These are phyloP conservation scores for Marasmius oreades DNA, from an alignment of 1,284 basidiomycete species.

Conservation along the genomic window DNA sequence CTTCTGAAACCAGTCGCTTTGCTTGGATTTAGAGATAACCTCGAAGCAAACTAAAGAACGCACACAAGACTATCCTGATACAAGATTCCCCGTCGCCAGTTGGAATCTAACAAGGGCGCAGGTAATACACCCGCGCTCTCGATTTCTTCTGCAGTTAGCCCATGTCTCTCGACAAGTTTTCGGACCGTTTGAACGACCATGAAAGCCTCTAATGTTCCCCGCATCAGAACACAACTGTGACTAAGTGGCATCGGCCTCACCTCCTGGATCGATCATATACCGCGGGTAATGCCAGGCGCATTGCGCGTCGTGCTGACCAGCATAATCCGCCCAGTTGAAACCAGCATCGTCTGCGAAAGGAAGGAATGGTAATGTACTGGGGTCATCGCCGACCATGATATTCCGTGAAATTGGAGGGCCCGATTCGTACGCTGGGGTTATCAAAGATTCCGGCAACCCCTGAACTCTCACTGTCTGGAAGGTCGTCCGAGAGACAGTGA, in stretches of 20 bases:
- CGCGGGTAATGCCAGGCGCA: slow-evolving; percentile 43
- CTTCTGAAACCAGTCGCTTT: not conserved
- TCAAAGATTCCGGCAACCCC: slow-evolving; percentile 27
- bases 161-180: slow-evolving; percentile 32
- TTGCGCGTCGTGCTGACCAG: slow-evolving; percentile 36
- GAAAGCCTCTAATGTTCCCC: slow-evolving; percentile 34
- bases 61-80: slow-evolving; percentile 20
- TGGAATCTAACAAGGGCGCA: slow-evolving; percentile 20
- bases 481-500: not conserved
- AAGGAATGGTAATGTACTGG: slow-evolving; percentile 50
- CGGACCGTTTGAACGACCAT: slow-evolving; percentile 42
- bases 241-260: slow-evolving; percentile 31
- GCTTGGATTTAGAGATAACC: slow-evolving; percentile 9
- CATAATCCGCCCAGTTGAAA: slow-evolving; percentile 40
- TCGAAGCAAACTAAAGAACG: slow-evolving; percentile 28
- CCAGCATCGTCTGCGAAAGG: slow-evolving; percentile 52
- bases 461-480: not conserved
- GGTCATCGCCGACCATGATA: slow-evolving; percentile 53
- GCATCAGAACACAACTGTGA: slow-evolving; percentile 2
- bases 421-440: slow-evolving; percentile 37
- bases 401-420: slow-evolving; percentile 45
- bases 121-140: slow-evolving; percentile 41
- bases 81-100: slow-evolving; percentile 12
- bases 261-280: slow-evolving; percentile 38
- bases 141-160: slow-evolving; percentile 36